Conservation (phyloP, 2,329 filamentous ascomycete species). For the Xylaria sp. region DNA sequence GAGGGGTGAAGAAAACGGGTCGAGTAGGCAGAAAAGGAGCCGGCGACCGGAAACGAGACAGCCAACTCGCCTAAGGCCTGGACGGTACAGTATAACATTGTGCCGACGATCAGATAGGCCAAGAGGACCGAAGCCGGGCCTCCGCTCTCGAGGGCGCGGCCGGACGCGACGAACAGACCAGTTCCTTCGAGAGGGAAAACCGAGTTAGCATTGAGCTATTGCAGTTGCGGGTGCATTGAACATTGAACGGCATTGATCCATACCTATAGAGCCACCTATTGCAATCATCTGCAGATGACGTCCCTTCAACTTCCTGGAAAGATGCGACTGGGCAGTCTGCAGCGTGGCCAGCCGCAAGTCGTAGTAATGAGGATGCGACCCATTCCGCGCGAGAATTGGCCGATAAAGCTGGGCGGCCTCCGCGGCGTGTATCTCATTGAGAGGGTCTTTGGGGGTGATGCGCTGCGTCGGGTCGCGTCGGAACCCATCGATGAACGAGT, state of each 20-base stretch:
- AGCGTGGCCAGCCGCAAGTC: slow-evolving; percentile 70
- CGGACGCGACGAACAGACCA: slow-evolving; percentile 88
- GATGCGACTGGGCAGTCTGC: slow-evolving; percentile 79
- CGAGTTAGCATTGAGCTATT: slow-evolving; percentile 9
- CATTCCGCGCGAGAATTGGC: slow-evolving; percentile 46
- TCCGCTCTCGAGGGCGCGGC: slow-evolving; percentile 74
- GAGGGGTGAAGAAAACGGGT: slow-evolving; percentile 93
- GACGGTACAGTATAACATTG: slow-evolving; percentile 92
- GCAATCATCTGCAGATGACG: slow-evolving; percentile 98
- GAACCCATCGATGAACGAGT: slow-evolving; percentile 70
- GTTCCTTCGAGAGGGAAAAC: slow-evolving; percentile 64
- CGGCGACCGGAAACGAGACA: slow-evolving; percentile 88
- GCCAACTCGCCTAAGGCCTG: slow-evolving; percentile 93
- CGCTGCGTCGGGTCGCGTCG: slow-evolving; percentile 66
- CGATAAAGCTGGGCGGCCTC: slow-evolving; percentile 47
- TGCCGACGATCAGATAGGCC: slow-evolving; percentile 81
- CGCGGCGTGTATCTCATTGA: slow-evolving; percentile 48
- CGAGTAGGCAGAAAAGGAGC: slow-evolving; percentile 91
- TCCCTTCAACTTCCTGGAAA: slow-evolving; percentile 82
- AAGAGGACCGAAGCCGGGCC: slow-evolving; percentile 83
- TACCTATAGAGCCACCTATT: slow-evolving; percentile 90
- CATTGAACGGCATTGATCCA: slow-evolving; percentile 26
- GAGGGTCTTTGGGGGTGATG: slow-evolving; percentile 59
- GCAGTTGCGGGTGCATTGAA: background rate
- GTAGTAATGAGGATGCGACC: slow-evolving; percentile 59